Conservation (phyloP, 2,329 filamentous ascomycete species). For the Akanthomyces uredinophilus region DNA sequence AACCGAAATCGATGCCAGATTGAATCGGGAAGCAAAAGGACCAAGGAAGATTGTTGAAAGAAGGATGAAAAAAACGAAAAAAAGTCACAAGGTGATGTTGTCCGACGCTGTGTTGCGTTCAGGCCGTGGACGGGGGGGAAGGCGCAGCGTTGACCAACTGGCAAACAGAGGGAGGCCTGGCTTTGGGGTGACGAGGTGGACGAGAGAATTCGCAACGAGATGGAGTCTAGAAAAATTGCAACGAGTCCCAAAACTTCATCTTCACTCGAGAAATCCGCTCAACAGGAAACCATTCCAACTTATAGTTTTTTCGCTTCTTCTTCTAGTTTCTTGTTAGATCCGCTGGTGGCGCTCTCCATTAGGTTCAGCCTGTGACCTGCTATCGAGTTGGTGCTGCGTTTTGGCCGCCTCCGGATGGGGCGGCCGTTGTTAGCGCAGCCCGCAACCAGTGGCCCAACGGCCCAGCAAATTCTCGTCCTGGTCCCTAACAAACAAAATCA, state of each 20-base stretch:
- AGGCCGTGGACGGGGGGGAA: not conserved
- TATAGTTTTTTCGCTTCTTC: not conserved
- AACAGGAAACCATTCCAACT: not conserved
- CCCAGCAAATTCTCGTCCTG: too few species aligned
- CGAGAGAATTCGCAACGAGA: not conserved
- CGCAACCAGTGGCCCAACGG: too few species aligned
- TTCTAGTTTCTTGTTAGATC: too few species aligned
- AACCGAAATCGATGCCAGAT: not conserved
- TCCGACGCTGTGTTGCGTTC: not conserved
- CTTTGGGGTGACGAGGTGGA: not conserved
- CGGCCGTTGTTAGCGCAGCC: not conserved
- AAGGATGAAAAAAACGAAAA: not conserved
- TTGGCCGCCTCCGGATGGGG: not conserved
- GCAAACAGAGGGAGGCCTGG: too few species aligned
- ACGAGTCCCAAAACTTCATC: not conserved
- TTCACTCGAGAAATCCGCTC: not conserved
- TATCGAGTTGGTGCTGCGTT: not conserved
- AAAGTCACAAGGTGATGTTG: slow-evolving; percentile 10
- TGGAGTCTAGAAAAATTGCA: not conserved
- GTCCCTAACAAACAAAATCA: too few species aligned
- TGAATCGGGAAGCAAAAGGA: not conserved
- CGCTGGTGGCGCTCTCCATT: not conserved
- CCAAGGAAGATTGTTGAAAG: not conserved
- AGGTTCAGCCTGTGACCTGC: not conserved
- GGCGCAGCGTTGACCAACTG: not conserved